These are phyloP conservation scores for Backusella tuberculispora DNA, from an alignment of 192 early-diverging fungal species.

Conservation along the genomic window DNA sequence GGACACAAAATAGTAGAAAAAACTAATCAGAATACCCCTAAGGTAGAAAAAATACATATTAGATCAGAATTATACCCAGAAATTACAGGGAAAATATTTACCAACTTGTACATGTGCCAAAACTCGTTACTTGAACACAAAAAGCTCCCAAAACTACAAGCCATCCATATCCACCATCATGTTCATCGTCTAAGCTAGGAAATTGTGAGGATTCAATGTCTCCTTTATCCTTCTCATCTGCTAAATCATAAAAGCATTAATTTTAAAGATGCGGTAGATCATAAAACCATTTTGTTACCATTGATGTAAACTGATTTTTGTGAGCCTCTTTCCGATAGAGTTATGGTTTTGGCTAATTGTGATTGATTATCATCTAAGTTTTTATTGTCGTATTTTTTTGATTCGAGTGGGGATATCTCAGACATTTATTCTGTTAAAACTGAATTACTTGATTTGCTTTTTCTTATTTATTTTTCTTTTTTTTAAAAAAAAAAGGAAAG, in stretches of 20 bases:
- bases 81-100: constrained; percentile 4
- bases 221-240: background rate
- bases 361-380: background rate
- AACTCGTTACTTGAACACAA: constrained; percentile 37
- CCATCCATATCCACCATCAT: constrained; percentile 50
- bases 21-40: constrained; percentile 3
- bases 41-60: background rate
- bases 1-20: background rate
- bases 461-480: background rate
- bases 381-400: background rate
- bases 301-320: background rate
- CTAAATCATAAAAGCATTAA: background rate
- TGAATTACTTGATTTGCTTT: background rate
- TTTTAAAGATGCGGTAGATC: background rate
- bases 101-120: constrained; percentile 24
- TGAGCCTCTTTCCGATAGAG: background rate
- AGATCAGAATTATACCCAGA: background rate
- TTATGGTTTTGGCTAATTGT: background rate
- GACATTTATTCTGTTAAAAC: background rate
- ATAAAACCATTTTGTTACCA: background rate
- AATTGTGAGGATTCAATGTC: background rate
- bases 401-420: background rate
- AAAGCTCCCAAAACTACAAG: constrained; percentile 46
- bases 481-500: background rate
- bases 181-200: constrained; percentile 17